These are phyloP conservation scores for Ichthyophonus hoferi DNA, from an alignment of 208 protist species.

Conservation along the genomic window DNA sequence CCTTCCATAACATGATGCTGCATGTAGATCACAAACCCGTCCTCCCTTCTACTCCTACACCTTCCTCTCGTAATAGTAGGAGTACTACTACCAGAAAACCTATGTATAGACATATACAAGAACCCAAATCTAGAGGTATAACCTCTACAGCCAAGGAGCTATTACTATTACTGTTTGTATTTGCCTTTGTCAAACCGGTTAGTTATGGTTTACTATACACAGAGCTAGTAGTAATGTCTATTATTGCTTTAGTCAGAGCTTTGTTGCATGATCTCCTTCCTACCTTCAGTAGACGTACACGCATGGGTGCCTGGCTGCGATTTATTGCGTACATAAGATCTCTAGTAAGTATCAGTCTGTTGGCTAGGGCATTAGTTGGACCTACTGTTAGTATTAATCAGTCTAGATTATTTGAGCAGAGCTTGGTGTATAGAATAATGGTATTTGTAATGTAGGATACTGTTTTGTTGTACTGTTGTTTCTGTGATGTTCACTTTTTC, in stretches of 20 bases:
- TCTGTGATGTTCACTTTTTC: no score
- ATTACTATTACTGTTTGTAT: slow-evolving; percentile 57
- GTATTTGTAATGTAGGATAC: slow-evolving; percentile 17
- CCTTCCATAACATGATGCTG: neutral
- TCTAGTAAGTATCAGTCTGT: slow-evolving; percentile 58
- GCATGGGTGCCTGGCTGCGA: neutral
- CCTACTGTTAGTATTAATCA: slow-evolving; percentile 56
- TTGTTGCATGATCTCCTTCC: slow-evolving; percentile 35
- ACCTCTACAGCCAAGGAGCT: slow-evolving; percentile 52
- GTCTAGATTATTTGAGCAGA: slow-evolving; percentile 57
- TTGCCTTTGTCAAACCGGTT: slow-evolving; percentile 61
- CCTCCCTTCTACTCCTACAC: no score
- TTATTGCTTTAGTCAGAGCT: neutral
- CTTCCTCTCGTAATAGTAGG: no score
- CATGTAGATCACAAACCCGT: no score
- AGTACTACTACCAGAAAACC: no score
- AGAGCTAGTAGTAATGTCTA: neutral
- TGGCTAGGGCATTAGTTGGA: slow-evolving; percentile 62
- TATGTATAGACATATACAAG: no score
- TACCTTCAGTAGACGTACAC: neutral
- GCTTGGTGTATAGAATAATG: slow-evolving; percentile 64
- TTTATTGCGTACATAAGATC: slow-evolving; percentile 50
- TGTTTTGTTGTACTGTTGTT: no score
- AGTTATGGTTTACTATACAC: slow-evolving; percentile 54
- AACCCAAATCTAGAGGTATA: no score